A percentile compares a stretch with the other conserved stretches of the same genome.
Conservation (phyloP, 1,139 yeast species). For the Magnusiomyces suaveolens region DNA sequence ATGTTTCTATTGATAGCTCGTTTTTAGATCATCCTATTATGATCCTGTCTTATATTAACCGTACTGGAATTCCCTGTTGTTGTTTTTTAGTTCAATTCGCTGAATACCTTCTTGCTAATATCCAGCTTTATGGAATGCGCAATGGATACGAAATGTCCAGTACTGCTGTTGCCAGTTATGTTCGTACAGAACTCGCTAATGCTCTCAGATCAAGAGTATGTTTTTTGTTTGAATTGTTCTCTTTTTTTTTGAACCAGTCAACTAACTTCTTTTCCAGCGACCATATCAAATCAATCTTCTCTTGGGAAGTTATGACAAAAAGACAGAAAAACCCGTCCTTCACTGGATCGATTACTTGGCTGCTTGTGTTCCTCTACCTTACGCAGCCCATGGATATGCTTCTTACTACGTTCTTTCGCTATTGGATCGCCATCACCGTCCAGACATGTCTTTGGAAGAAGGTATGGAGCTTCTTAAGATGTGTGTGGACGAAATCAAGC, state of each 20-base stretch:
- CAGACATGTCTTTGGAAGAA: slow-evolving; percentile 66
- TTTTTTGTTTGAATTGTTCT: too few species aligned
- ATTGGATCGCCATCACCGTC: slow-evolving; percentile 81
- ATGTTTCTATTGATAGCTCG: slow-evolving; percentile 18
- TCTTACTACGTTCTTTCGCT: slow-evolving; percentile 86
- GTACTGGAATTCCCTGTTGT: not conserved
- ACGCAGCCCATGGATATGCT: slow-evolving; percentile 96
- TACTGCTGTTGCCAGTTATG: slow-evolving; percentile 77
- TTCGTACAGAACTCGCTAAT: slow-evolving; percentile 79
- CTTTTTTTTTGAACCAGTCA: too few species aligned
- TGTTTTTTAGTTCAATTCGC: slow-evolving; percentile 66
- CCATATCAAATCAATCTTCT: slow-evolving; percentile 91
- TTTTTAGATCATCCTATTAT: too few species aligned
- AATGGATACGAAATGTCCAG: slow-evolving; percentile 62
- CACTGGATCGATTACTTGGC: slow-evolving; percentile 94
- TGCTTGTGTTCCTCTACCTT: slow-evolving; percentile 81
- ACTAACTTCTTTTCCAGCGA: slow-evolving; percentile 36
- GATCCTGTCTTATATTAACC: slow-evolving; percentile 5
- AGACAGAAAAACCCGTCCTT: slow-evolving; percentile 53
- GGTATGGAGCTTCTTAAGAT: slow-evolving; percentile 65
- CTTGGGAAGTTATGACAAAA: slow-evolving; percentile 73
- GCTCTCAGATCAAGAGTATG: slow-evolving; percentile 65
- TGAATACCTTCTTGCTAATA: slow-evolving; percentile 85
- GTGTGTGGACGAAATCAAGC: slow-evolving; percentile 70
- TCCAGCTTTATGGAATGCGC: slow-evolving; percentile 79